phyloP scores from a whole-genome alignment of 345 rosid genomes.

The Cardiospermum halicacabum region DNA sequence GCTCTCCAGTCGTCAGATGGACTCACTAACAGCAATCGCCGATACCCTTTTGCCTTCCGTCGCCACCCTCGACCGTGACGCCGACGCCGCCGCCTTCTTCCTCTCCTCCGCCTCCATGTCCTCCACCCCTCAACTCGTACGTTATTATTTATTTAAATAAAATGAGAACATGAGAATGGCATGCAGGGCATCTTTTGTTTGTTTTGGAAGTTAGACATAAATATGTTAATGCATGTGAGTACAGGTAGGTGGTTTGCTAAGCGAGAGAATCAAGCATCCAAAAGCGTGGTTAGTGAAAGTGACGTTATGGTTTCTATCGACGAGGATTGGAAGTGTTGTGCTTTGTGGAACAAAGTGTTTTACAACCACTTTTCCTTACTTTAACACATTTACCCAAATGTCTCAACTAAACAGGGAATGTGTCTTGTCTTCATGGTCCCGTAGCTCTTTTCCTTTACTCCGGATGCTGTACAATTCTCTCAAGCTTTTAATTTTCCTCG shows the following conservation, averaged over 20 bases:
- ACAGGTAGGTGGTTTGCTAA: constrained; percentile 57
- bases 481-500: constrained; percentile 51
- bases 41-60: constrained; percentile 63
- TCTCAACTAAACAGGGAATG: constrained; percentile 40
- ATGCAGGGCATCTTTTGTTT: background rate
- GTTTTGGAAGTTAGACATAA: background rate
- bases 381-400: constrained; percentile 42
- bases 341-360: constrained; percentile 61
- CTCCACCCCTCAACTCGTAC: constrained; percentile 66
- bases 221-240: background rate
- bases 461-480: constrained; percentile 52
- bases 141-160: background rate
- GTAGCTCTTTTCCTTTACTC: constrained; percentile 37
- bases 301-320: constrained; percentile 57
- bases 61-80: background rate
- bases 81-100: constrained; percentile 31
- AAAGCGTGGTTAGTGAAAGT: constrained; percentile 54
- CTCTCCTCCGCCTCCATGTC: constrained; percentile 63
- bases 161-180: background rate
- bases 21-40: constrained; percentile 59
- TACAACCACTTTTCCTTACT: constrained; percentile 44
- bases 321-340: constrained; percentile 63
- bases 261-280: constrained; percentile 66
- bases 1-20: constrained; percentile 56
- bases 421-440: constrained; percentile 50